A percentile compares a stretch with the other conserved stretches of the same genome.
Evolutionary conservation across 345 rosid species (phyloP).

Genomic region (Hibiscus syriacus): DNA sequence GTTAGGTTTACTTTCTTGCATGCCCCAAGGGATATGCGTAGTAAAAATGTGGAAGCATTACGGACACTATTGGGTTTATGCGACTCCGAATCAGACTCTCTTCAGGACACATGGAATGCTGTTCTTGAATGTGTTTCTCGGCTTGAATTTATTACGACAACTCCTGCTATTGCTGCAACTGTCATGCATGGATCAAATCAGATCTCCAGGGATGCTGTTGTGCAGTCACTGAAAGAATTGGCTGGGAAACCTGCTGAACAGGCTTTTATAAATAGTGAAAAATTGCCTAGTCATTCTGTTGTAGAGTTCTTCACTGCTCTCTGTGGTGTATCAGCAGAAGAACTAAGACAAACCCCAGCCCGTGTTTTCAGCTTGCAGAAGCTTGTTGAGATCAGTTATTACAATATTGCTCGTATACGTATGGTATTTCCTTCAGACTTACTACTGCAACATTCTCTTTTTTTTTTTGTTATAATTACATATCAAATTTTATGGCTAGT

Average conservation of each 20-base stretch:
- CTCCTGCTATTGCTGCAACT: constrained; percentile 86
- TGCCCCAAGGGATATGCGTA: constrained; percentile 95
- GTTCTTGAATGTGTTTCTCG: constrained; percentile 97
- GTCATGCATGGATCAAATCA: constrained; percentile 98
- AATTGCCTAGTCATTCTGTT: constrained; percentile 81
- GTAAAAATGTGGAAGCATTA: constrained; percentile 97
- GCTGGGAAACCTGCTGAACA: constrained; percentile 95
- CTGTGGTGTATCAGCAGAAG: constrained; percentile 96
- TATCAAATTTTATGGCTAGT: constrained; percentile 4
- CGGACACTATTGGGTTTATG: constrained; percentile 71
- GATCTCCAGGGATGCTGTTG: constrained; percentile 93
- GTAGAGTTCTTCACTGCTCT: constrained; percentile 98
- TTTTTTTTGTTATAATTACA: neutral
- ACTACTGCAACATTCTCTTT: neutral
- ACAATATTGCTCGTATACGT: constrained; percentile 95
- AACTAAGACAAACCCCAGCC: constrained; percentile 91
- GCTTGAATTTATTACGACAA: constrained; percentile 82
- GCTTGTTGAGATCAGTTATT: constrained; percentile 98
- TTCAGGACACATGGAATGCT: constrained; percentile 99
- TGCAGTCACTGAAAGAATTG: constrained; percentile 79
- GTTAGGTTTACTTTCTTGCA: constrained; percentile 96
- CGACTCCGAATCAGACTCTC: constrained; percentile 66
- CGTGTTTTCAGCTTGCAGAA: constrained; percentile 99
- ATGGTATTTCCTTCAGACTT: constrained; percentile 48
- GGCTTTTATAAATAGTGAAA: constrained; percentile 84